Evolutionary conservation across 352 stramenopile genomes (phyloP).

Genomic region (Phytopythium cucurbitacearum): DNA sequence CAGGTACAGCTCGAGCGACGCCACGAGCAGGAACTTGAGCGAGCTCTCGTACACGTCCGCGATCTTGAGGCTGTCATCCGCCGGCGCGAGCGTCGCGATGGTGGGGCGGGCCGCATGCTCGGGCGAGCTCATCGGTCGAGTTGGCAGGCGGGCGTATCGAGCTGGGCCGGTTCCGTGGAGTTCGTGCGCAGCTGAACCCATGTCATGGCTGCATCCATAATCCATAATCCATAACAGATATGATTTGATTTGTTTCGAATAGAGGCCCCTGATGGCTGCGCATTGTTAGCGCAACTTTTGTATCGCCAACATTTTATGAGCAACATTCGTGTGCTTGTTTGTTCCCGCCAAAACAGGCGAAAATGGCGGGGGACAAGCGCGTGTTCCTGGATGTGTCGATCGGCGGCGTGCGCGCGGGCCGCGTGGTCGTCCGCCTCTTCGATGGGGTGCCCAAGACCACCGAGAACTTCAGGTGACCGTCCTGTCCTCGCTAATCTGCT

Average conservation of each 20-base stretch:
- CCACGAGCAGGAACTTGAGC: conserved; percentile 46
- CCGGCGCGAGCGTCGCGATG: background rate
- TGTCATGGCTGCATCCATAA: no score
- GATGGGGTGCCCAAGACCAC: conserved; percentile 45
- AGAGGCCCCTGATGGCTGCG: no score
- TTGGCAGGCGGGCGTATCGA: no score
- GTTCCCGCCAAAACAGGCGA: background rate
- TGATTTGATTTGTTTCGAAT: no score
- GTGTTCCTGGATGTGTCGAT: conserved; percentile 85
- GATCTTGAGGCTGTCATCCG: conserved; percentile 1
- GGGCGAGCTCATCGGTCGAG: no score
- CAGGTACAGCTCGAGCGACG: conserved; percentile 44
- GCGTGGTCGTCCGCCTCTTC: conserved; percentile 67
- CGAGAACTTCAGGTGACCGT: conserved; percentile 56
- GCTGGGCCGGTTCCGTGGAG: no score
- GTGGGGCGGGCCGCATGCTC: background rate
- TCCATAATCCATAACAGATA: no score
- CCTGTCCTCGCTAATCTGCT: background rate
- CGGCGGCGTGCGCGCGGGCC: conserved; percentile 60
- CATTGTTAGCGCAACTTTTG: no score
- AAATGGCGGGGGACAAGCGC: conserved; percentile 18
- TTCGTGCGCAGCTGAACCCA: no score
- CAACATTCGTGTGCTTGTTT: no score
- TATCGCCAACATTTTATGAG: no score
- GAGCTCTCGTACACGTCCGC: conserved; percentile 14